phyloP scores from a whole-genome alignment of 2,329 filamentous ascomycete species.

The Piedraia hortae region DNA sequence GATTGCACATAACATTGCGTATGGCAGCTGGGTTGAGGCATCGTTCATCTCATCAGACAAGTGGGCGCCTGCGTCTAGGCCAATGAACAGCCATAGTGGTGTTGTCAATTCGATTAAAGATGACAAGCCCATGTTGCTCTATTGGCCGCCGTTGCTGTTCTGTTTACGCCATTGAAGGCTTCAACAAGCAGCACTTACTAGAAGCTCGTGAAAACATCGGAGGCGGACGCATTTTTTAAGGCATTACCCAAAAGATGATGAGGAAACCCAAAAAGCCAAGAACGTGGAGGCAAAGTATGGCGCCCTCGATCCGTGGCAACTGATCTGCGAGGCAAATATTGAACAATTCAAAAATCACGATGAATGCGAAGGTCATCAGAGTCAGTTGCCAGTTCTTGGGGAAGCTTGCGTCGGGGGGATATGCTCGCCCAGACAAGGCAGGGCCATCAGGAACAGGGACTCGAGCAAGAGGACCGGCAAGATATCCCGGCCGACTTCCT shows the following conservation, averaged over 20 bases:
- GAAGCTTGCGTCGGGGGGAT: no score
- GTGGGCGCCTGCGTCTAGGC: constrained; percentile 7
- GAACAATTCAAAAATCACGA: no score
- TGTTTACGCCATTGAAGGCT: constrained; percentile 14
- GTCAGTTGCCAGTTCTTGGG: no score
- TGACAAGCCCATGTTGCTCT: constrained; percentile 18
- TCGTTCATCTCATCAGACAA: constrained; percentile 5
- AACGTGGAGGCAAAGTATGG: constrained; percentile 23
- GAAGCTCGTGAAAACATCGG: constrained; percentile 1
- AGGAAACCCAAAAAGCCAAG: constrained; percentile 25
- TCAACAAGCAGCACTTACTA: no score
- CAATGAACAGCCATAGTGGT: constrained; percentile 8
- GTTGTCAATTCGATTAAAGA: constrained; percentile 15
- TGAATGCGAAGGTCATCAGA: no score
- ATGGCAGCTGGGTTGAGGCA: constrained; percentile 5
- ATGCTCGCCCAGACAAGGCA: no score
- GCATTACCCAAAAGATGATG: constrained; percentile 17
- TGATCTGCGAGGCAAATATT: constrained; percentile 18
- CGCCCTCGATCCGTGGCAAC: constrained; percentile 21
- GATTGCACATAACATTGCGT: constrained; percentile 5
- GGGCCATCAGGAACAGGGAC: no score
- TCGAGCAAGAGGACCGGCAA: no score
- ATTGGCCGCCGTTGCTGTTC: constrained; percentile 21
- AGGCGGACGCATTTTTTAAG: not conserved
- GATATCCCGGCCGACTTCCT: no score